A percentile compares a stretch with the other conserved stretches of the same genome.
These are phyloP conservation scores for Torulaspora gathmanii DNA, from an alignment of 805 yeast species.

Conservation along the genomic window DNA sequence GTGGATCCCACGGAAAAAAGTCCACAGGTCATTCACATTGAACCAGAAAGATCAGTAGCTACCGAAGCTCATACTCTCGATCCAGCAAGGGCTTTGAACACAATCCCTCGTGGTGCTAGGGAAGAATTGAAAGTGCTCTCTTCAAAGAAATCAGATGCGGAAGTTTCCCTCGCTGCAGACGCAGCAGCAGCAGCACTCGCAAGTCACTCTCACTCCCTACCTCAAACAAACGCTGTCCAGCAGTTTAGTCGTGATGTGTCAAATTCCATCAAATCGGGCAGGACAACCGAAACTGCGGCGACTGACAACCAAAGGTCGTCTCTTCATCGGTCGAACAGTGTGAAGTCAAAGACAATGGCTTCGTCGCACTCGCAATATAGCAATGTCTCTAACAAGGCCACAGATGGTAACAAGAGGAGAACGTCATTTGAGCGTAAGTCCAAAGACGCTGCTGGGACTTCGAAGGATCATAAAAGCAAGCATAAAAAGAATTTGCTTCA, in stretches of 20 bases:
- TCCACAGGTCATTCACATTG: neutral
- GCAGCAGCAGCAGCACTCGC: conserved; percentile 2
- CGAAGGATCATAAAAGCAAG: conserved; percentile 15
- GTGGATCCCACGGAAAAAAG: neutral
- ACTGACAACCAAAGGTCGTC: conserved; percentile 1
- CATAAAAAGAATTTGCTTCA: conserved; percentile 24
- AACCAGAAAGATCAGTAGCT: neutral
- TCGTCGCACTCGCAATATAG: conserved; percentile 4
- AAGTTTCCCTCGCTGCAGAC: neutral
- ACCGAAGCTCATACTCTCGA: conserved; percentile 1
- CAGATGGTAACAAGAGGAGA: conserved; percentile 3
- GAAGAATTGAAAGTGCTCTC: neutral
- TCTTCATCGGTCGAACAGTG: conserved; percentile 1
- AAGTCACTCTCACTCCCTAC: conserved; percentile 6
- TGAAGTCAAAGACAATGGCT: conserved; percentile 7
- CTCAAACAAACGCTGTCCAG: conserved; percentile 11
- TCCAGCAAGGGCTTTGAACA: conserved; percentile 1
- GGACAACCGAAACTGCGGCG: conserved; percentile 4
- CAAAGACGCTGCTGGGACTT: neutral
- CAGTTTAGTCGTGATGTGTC: conserved; percentile 16
- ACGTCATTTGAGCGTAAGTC: conserved; percentile 5
- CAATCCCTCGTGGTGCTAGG: neutral
- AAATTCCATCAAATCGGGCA: conserved; percentile 9
- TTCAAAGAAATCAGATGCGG: neutral
- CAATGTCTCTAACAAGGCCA: conserved; percentile 2